Evolutionary conservation across 176 grass and related monocot species (phyloP), one percentile per base, ranked within the genome.

Genomic region (Themeda triandra): DNA sequence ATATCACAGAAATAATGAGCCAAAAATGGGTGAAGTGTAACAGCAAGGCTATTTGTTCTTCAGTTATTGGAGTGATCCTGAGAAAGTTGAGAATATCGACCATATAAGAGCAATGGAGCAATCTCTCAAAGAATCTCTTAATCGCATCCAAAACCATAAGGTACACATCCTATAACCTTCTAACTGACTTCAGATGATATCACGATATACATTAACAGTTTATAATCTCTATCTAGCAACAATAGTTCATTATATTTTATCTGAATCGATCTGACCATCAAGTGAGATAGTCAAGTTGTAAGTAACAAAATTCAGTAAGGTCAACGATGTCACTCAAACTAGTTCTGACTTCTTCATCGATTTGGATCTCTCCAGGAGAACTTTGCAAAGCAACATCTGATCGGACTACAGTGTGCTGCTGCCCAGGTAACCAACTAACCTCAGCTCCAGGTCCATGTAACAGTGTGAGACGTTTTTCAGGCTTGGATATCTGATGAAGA

Each of bases 21-120:
- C 17, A 28, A 54, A 8, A 54, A 54, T 27, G 8, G 51, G 21
- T 64, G 13, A 44, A 63, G 28, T 64, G 11, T 81, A 76, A 87
- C 69, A 84, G 11, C 63, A 62, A 35, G 32, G 53, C 49, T n/a
- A 66, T 17, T 87, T 78, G 58, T 80, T 72, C 53, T 90, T 86
- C 87, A 94, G 92, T 92, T 90, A 90, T 80, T 94, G 92, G 90
- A 85, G 78, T 45, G 70, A 92, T 56, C 92, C 92, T 4, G 90
- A 90, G 49, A 92, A 92, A 63, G 66, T 94, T 73, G 83, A 88
- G 24, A 86, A 92, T 75, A 88, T 94, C 24, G 85, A 92, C 56
- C 85, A 92, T 63, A 94, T 94, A 69, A 86, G 82, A 87, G 90
- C 79, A 49, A 94, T 94, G 92, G 92, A 94, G 73, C 90, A 92